Base-by-base conservation (phyloP, 768 basidiomycete species). In the Psilocybe sp. region DNA sequence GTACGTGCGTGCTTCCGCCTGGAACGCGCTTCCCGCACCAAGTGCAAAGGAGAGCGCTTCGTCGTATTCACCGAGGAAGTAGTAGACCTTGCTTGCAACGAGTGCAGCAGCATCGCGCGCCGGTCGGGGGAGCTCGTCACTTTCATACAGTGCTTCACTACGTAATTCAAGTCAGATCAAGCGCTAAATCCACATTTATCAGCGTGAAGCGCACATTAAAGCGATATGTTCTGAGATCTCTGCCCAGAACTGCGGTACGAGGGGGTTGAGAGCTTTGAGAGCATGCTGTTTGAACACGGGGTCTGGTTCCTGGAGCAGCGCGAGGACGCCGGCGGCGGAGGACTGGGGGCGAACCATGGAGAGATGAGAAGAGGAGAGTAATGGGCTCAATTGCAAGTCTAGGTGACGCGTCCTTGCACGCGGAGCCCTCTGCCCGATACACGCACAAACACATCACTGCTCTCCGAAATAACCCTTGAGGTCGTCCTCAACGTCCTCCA, bases 51-150 rank as follows among this genome's bases (percentile, higher is more conserved):
- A 87, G 51, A 99, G 80, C 23, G 95, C 92, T 65, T 99, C 97
- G 62, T 95, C 92, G 59, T 96, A 90, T 66, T 92, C 91, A 56
- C 90, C 93, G 43, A 99, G 78, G 78, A 89, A 96, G 71, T 93
- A 98, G 70, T 98, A 98, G 44, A 98, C 90, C 67, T 98, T 98
- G 77, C 93, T 95, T n/a, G 90, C 88, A 23, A 99, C 78, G 44
- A 98, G 75, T 16, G 95, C 92, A 15, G 97, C 95, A 44, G 85
- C 80, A 60, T 89, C 82, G 34, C 89, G 87, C 12, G 87, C 82
- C 44, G 83, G 74, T 54, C 81, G 77, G 0, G 89, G 79, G 7
- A 98, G 77, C 34, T 87, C 81, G 11, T 87, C 77, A 50, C 79
- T 82, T 70, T 98, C 97, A 57, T 96, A 93, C 3, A 99, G 71